Conservation (phyloP, 495 filamentous ascomycete genomes). For the Penicillium ochrochloron region DNA sequence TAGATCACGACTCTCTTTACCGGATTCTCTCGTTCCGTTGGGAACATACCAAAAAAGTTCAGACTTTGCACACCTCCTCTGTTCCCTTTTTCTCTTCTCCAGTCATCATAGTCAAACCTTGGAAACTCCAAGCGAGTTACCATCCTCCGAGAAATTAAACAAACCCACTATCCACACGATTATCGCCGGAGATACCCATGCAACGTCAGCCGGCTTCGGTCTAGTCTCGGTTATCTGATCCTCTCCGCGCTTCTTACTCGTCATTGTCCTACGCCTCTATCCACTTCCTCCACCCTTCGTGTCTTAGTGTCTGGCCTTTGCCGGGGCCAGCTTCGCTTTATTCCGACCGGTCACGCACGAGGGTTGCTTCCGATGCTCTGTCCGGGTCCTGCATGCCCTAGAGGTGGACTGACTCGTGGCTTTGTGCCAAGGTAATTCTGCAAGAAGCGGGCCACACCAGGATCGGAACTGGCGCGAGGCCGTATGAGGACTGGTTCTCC, state of each 20-base stretch:
- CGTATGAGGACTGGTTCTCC: not conserved
- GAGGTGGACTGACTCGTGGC: slow-evolving; percentile 12
- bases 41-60: not conserved
- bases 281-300: slow-evolving; percentile 36
- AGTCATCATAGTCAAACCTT: slow-evolving; percentile 16
- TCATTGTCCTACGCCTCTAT: slow-evolving; percentile 24
- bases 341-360: slow-evolving; percentile 17
- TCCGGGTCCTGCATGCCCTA: not conserved
- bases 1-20: slow-evolving; percentile 2
- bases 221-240: slow-evolving; percentile 38
- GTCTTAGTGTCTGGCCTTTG: slow-evolving; percentile 20
- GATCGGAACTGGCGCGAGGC: not conserved
- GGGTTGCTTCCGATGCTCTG: slow-evolving; percentile 10
- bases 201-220: slow-evolving; percentile 32
- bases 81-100: not conserved
- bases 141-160: slow-evolving; percentile 13
- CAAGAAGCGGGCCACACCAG: slow-evolving; percentile 12
- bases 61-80: not conserved
- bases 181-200: slow-evolving; percentile 12
- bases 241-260: slow-evolving; percentile 32
- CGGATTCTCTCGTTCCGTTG: not conserved
- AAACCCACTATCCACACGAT: slow-evolving; percentile 18
- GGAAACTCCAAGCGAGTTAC: slow-evolving; percentile 13
- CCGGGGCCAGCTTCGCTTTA: slow-evolving; percentile 14
- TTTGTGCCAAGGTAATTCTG: slow-evolving; percentile 13